Conservation (phyloP, 768 basidiomycete genomes). For the Pisolithus albus region DNA sequence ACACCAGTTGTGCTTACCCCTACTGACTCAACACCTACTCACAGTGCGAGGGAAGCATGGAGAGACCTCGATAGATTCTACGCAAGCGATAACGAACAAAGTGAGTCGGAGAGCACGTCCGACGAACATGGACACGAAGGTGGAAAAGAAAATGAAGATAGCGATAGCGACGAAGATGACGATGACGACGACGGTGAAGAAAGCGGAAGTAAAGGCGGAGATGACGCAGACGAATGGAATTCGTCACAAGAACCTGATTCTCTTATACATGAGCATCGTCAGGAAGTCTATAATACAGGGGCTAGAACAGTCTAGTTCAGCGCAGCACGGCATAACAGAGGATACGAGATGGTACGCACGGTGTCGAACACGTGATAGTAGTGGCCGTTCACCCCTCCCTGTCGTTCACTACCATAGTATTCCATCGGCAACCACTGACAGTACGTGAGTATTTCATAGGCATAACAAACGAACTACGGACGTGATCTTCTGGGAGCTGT, state of each 20-base stretch:
- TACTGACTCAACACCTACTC: slow-evolving; percentile 39
- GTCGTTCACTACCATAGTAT: slow-evolving; percentile 50
- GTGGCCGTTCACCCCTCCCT: slow-evolving; percentile 62
- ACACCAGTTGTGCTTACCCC: slow-evolving; percentile 57
- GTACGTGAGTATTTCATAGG: slow-evolving; percentile 1
- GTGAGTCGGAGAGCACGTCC: slow-evolving; percentile 27
- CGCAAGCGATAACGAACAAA: slow-evolving; percentile 34
- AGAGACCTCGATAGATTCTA: slow-evolving; percentile 74
- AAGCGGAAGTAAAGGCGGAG: slow-evolving; percentile 14
- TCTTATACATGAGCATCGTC: slow-evolving; percentile 35
- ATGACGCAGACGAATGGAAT: slow-evolving; percentile 6
- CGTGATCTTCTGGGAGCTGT: slow-evolving; percentile 56
- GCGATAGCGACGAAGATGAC: slow-evolving; percentile 13
- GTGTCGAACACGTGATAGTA: slow-evolving; percentile 73
- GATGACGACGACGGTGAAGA: slow-evolving; percentile 20
- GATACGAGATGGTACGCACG: slow-evolving; percentile 32
- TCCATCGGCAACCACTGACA: slow-evolving; percentile 70
- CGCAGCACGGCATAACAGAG: neutral
- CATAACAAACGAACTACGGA: slow-evolving; percentile 26
- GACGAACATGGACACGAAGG: slow-evolving; percentile 30
- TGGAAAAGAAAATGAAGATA: slow-evolving; percentile 17
- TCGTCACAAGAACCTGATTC: slow-evolving; percentile 5
- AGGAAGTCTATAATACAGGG: slow-evolving; percentile 49
- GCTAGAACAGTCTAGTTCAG: slow-evolving; percentile 23
- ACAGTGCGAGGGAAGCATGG: slow-evolving; percentile 41